These are phyloP conservation scores for Allantophomopsis cytisporea DNA, from an alignment of 2,329 filamentous ascomycete species.

Conservation along the genomic window DNA sequence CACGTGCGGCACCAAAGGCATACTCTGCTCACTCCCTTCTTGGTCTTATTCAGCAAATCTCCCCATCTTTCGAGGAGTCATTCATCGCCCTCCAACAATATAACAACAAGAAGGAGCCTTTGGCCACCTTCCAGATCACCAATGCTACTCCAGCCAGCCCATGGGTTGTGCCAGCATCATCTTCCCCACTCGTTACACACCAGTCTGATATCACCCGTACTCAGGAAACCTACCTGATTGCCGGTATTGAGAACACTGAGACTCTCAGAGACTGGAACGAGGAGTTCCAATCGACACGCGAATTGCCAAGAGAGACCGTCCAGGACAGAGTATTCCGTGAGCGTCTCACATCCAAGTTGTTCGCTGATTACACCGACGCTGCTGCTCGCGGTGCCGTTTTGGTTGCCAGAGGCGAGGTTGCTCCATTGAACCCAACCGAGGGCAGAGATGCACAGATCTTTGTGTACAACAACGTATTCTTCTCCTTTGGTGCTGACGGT, in stretches of 20 bases:
- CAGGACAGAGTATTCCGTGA: conserved; percentile 95
- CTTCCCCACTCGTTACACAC: conserved; percentile 54
- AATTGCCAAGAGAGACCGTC: conserved; percentile 84
- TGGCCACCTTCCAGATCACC: conserved; percentile 90
- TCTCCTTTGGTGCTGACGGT: conserved; percentile 94
- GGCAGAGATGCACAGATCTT: conserved; percentile 90
- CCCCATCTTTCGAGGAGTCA: conserved; percentile 65
- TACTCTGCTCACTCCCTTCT: conserved; percentile 76
- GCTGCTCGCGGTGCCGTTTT: conserved; percentile 84
- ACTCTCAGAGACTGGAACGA: conserved; percentile 97
- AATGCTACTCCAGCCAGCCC: conserved; percentile 87
- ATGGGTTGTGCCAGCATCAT: conserved; percentile 69
- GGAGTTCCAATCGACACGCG: conserved; percentile 92
- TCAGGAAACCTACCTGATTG: conserved; percentile 83
- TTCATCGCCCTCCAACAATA: conserved; percentile 73
- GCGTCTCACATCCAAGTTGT: conserved; percentile 85
- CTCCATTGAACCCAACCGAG: conserved; percentile 90
- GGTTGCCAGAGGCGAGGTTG: conserved; percentile 84
- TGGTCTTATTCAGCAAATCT: conserved; percentile 63
- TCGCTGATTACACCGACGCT: conserved; percentile 94
- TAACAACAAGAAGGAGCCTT: conserved; percentile 73
- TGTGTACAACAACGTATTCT: conserved; percentile 99
- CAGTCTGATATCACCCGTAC: conserved; percentile 74
- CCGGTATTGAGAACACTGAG: conserved; percentile 86
- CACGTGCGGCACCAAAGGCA: conserved; percentile 65